These are phyloP conservation scores for Diaporthe aspalathi DNA, from an alignment of 2,329 filamentous ascomycete species.

Conservation along the genomic window DNA sequence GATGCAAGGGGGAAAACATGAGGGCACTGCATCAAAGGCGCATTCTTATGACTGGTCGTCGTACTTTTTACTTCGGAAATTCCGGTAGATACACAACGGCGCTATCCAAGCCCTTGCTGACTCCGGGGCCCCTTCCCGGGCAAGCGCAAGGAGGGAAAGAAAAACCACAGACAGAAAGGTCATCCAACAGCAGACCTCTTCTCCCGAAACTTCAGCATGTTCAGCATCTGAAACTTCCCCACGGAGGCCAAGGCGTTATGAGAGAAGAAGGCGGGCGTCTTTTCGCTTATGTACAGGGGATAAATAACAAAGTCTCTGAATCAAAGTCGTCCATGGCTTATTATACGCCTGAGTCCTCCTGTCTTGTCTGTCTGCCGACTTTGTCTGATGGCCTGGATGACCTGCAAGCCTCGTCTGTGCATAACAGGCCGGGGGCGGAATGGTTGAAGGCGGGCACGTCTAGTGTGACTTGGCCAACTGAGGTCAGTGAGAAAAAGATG, in stretches of 20 bases:
- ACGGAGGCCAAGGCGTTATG: constrained; percentile 39
- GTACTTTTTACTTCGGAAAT: constrained; percentile 21
- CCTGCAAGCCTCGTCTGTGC: too few relatives aligned
- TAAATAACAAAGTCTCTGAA: constrained; percentile 33
- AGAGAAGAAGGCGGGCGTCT: constrained; percentile 27
- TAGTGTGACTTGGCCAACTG: too few relatives aligned
- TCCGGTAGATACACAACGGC: constrained; percentile 20
- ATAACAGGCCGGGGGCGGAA: too few relatives aligned
- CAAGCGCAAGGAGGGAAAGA: constrained; percentile 1
- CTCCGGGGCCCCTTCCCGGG: not conserved
- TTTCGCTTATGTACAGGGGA: constrained; percentile 18
- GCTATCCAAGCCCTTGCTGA: constrained; percentile 2
- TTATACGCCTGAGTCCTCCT: not conserved
- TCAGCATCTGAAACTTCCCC: constrained; percentile 29
- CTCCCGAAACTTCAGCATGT: constrained; percentile 32
- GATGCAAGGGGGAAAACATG: constrained; percentile 32
- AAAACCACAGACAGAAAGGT: constrained; percentile 23
- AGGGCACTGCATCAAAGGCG: constrained; percentile 36
- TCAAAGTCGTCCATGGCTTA: not conserved
- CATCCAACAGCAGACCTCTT: constrained; percentile 21
- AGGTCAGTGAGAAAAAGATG: too few relatives aligned
- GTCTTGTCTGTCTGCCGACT: too few relatives aligned
- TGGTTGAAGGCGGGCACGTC: not conserved
- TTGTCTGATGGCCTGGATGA: not conserved
- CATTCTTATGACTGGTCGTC: constrained; percentile 18